Conservation (phyloP, 2,329 filamentous ascomycete species). For the Paraconiothyrium brasiliense region DNA sequence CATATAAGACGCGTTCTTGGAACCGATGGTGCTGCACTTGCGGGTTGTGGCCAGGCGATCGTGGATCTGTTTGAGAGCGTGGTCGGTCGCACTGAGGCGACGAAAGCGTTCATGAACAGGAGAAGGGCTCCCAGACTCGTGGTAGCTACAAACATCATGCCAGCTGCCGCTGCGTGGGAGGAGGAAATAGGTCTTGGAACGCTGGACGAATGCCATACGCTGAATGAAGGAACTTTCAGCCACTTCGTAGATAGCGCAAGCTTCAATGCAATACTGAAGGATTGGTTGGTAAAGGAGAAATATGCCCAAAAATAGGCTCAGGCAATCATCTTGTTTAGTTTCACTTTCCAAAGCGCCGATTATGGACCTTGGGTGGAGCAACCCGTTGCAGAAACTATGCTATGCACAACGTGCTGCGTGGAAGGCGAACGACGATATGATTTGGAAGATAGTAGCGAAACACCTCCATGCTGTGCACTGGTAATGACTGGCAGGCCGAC, state of each 20-base stretch:
- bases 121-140: constrained; percentile 24
- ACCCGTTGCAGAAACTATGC: no score
- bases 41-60: constrained; percentile 20
- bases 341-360: no score
- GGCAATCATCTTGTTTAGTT: no score
- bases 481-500: no score
- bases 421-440: no score
- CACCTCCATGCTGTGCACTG: no score
- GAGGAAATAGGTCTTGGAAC: constrained; percentile 18
- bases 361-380: no score
- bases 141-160: constrained; percentile 16
- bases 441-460: no score
- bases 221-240: constrained; percentile 23
- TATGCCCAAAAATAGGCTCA: neutral
- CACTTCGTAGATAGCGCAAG: constrained; percentile 25
- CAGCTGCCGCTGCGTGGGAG: constrained; percentile 21
- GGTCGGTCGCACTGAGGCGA: constrained; percentile 21
- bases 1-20: constrained; percentile 21
- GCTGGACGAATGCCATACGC: neutral
- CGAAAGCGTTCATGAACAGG: constrained; percentile 24
- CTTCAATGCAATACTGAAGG: constrained; percentile 22
- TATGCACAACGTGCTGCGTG: no score
- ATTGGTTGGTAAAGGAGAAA: constrained; percentile 18
- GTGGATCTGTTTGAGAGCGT: constrained; percentile 21
- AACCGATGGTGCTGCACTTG: constrained; percentile 15